Evolutionary conservation across 805 yeast species (phyloP), one percentile per base, ranked within the genome.

Genomic region (Candida dajiaensis): DNA sequence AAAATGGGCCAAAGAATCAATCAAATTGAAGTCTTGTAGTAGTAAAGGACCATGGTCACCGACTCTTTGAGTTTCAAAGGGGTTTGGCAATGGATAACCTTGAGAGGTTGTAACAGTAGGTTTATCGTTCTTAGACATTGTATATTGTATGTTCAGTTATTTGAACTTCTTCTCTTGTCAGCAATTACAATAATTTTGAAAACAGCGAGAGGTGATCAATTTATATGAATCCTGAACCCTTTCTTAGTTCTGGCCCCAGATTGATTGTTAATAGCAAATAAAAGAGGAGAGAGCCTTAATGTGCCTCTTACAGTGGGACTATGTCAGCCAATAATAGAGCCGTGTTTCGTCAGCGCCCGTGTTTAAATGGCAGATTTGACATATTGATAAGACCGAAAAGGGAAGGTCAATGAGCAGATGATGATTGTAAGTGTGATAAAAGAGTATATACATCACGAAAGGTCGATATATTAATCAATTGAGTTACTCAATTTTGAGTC

Each of bases 1-100:
- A 59, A 88, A 88, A 66, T 87, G 96, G 19, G 95, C 90, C 47
- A 88, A 67, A 2, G 88, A 76, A 59, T 88, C 96, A 57, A 88
- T 74, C 67, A 88, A 70, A 62, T 81, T 81, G 69, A 85, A 83
- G 64, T 88, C 96, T 64, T 88, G 95, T 58, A 88, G 69, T 50
- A 88, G 70, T 54, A 87, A 67, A 6, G 95, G 96, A 33, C 96
- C 96, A 54, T 81, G 78, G 50, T 80, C 64, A 19, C 92, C 84
- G 29, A 85, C 68, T 64, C 94, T 74, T 64, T 85, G 89, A 4
- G 89, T 80, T 40, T 87, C 85, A 58, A 82, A 83, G 6, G 90
- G 80, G 57, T 83, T 85, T 31, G 83, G 78, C 46, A 84, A 75
- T n/a, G 94, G 92, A 57, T 76, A 73, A 42, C 95, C 95, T 61